Percentiles rank a stretch among this genome's conserved stretches.
These are phyloP conservation scores for Leishmania guyanensis DNA, from an alignment of 208 protist genomes.

Conservation along the genomic window DNA sequence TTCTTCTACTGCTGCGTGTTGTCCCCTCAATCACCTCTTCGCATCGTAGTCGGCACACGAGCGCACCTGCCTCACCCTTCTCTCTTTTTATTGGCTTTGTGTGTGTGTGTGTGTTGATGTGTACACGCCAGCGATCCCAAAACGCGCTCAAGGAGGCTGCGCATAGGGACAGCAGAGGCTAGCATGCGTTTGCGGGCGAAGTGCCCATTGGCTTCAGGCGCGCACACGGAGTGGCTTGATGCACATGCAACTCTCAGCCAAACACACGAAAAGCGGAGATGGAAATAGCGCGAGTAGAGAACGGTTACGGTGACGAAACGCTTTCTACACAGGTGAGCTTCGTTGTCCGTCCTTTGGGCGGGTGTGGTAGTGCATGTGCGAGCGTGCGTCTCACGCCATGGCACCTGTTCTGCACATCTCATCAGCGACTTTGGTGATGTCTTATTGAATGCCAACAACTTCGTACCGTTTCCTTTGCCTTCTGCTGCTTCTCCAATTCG, in stretches of 20 bases:
- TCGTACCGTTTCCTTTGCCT: not conserved
- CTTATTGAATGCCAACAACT: too few relatives aligned
- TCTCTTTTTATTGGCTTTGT: not conserved
- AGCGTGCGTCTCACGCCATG: not conserved
- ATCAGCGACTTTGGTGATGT: not conserved
- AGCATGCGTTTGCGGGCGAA: not conserved
- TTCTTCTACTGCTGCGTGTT: too few relatives aligned
- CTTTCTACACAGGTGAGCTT: not conserved
- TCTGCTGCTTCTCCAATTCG: not conserved
- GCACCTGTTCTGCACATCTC: not conserved
- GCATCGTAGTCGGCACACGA: not conserved
- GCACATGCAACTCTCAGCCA: not conserved
- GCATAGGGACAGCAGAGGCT: not conserved
- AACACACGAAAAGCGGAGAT: not conserved
- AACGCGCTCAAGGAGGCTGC: not conserved
- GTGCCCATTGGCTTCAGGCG: not conserved
- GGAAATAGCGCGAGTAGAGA: not conserved
- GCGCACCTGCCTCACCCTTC: not conserved
- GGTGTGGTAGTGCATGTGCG: not conserved
- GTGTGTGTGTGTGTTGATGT: too few relatives aligned
- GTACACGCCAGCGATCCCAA: not conserved
- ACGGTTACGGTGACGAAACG: too few relatives aligned
- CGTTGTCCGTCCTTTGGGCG: not conserved
- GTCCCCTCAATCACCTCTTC: not conserved
- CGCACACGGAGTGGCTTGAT: not conserved